Conservation (phyloP, 2,329 filamentous ascomycete genomes). For the Colletotrichum eleusines region DNA sequence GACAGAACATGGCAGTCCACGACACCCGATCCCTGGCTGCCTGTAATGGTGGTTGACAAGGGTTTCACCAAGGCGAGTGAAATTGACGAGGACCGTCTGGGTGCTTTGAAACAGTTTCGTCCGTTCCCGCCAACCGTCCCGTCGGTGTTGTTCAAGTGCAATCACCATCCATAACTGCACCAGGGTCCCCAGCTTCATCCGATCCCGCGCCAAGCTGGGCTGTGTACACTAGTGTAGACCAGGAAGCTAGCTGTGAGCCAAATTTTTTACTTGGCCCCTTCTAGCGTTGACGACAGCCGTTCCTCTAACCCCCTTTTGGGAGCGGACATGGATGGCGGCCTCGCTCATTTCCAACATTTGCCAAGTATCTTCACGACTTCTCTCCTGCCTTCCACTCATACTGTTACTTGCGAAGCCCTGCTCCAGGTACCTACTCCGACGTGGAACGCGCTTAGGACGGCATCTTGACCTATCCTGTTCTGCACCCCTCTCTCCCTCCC, state of each 20-base stretch:
- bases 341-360: conserved; percentile 21
- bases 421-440: neutral
- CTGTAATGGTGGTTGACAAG: conserved; percentile 32
- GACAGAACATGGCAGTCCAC: conserved; percentile 2
- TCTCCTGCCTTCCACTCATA: neutral
- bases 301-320: conserved; percentile 7
- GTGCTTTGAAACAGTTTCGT: neutral
- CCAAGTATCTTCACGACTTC: conserved; percentile 5
- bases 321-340: conserved; percentile 21
- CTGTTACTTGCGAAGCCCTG: conserved; percentile 6
- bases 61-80: conserved; percentile 32
- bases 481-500: neutral
- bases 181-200: conserved; percentile 35
- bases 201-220: conserved; percentile 41
- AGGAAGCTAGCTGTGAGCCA: conserved; percentile 18
- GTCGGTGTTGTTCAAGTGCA: too few relatives aligned
- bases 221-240: conserved; percentile 3
- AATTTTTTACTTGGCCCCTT: conserved; percentile 33
- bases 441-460: conserved; percentile 26
- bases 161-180: neutral
- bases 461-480: conserved; percentile 26
- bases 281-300: conserved; percentile 11
- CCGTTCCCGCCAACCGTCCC: conserved; percentile 2
- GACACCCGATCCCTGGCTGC: conserved; percentile 5
- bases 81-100: conserved; percentile 9